Evolutionary conservation across 2,329 filamentous ascomycete genomes (phyloP), one percentile per base, ranked within the genome.

Genomic region (Colletotrichum endophyticum): DNA sequence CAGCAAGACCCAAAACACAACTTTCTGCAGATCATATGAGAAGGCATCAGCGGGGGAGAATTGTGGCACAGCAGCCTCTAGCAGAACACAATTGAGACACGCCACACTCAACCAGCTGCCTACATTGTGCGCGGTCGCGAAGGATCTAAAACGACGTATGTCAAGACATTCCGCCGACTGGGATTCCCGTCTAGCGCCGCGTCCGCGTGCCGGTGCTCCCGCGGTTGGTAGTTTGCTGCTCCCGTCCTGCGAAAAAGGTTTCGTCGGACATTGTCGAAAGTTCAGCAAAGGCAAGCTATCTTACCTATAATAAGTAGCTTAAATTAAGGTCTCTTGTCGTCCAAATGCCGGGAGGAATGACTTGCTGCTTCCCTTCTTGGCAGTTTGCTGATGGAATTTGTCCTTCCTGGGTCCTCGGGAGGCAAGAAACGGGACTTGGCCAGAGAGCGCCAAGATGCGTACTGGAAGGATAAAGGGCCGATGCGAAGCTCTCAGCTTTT

Each of bases 91-190:
- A 63, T 39, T 25, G 28, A 49, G 27, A 57, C 67, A 44, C 25
- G 27, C 9, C 8, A 16, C 13, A 22, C n/a, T 53, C 44, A 1
- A 4, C n/a, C 11, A 53, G 44, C 44, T 53, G 44, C n/a, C 44
- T 53, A 25, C 25, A 39, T 25, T 28, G 1, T 32, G 0, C 27
- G 34, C 56, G 53, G n/a, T 19, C 34, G 44, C 22, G 63, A 63
- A 76, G 73, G 70, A 69, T 66, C 57, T 19, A 61, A 32, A 63
- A 13, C 70, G 73, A 76, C 70, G 73, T 76, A 76, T 66, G 73
- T 73, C 73, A 76, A 76, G 73, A 76, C 73, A 76, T 56, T 76
- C 49, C 12, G 34, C 27, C 59, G 70, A 25, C 59, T 15, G 12
- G 3, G 19, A 49, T 53, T 53, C 44, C 44, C n/a, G 44, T 19